phyloP scores from a whole-genome alignment of 2,329 filamentous ascomycete species.

The Neofusicoccum sp. region DNA sequence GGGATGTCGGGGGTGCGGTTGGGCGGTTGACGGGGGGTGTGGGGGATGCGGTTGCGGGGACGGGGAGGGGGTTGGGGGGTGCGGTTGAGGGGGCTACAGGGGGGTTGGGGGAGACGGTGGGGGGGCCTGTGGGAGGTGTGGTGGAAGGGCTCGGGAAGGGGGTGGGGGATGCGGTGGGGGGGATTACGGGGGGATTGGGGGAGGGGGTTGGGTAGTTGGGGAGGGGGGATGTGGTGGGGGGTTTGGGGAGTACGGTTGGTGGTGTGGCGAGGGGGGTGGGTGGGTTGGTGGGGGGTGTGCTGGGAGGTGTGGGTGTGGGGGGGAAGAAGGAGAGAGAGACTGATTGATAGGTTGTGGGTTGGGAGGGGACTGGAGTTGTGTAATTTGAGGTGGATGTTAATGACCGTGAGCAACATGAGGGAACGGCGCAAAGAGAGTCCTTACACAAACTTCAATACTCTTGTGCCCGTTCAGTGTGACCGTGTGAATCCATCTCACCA shows the following conservation, averaged over 20 bases:
- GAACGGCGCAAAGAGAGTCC: no score
- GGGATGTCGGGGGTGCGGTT: conserved; percentile 44
- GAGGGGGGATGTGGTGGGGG: conserved; percentile 48
- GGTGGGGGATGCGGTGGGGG: conserved; percentile 42
- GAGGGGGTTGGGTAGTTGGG: conserved; percentile 50
- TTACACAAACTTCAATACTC: no score
- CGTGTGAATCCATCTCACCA: no score
- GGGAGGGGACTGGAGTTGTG: no score
- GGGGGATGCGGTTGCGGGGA: conserved; percentile 38
- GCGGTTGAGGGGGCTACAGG: conserved; percentile 26
- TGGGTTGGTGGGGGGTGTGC: conserved; percentile 38
- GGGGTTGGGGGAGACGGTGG: conserved; percentile 37
- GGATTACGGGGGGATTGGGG: conserved; percentile 46
- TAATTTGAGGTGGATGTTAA: no score
- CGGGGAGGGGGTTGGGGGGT: conserved; percentile 28
- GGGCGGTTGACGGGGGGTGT: conserved; percentile 39
- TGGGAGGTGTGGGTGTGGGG: conserved; percentile 21
- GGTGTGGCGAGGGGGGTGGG: conserved; percentile 43
- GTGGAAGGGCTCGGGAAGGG: conserved; percentile 43
- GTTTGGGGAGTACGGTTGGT: conserved; percentile 45
- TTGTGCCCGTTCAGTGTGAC: no score
- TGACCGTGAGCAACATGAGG: no score
- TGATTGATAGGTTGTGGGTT: neutral
- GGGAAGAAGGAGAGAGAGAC: conserved; percentile 29
- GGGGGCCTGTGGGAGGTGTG: conserved; percentile 29